A percentile compares a stretch with the other conserved stretches of the same genome.
Conservation (phyloP, 352 stramenopile species). For the Phytophthora hibernalis region DNA sequence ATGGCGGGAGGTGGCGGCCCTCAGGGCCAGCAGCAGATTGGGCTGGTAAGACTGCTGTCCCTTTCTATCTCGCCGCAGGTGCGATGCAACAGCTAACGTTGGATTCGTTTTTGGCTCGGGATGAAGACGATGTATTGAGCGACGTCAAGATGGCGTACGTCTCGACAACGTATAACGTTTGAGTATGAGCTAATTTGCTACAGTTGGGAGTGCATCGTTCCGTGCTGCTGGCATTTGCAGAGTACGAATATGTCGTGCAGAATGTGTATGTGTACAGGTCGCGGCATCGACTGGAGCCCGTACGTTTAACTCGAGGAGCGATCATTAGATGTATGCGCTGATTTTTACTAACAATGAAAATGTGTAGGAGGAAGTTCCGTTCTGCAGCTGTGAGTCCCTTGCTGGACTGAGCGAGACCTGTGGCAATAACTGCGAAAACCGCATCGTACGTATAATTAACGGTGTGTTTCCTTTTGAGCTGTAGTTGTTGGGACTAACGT, state of each 20-base stretch:
- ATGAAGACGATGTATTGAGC: too few relatives aligned
- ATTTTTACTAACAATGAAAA: not conserved
- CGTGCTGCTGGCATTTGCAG: not conserved
- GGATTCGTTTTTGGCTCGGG: not conserved
- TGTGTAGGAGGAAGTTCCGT: not conserved
- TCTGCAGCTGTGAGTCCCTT: not conserved
- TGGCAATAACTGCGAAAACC: not conserved
- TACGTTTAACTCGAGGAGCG: not conserved
- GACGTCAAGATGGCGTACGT: too few relatives aligned
- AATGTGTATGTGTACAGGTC: not conserved
- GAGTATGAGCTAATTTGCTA: not conserved
- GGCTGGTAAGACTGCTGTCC: not conserved
- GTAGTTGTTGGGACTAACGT: too few relatives aligned
- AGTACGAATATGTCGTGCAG: conserved; percentile 7
- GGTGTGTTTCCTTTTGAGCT: too few relatives aligned
- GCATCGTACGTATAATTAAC: not conserved
- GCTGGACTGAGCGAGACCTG: not conserved
- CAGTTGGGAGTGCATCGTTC: not conserved
- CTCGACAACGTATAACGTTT: too few relatives aligned
- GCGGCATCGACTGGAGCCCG: not conserved
- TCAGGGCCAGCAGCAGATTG: too few relatives aligned
- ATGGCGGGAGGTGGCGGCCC: too few relatives aligned
- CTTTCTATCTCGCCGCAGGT: not conserved
- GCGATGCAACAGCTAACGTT: not conserved
- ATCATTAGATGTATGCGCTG: not conserved